These are phyloP conservation scores for Cryptococcus deneoformans DNA, from an alignment of 1,284 basidiomycete genomes.

Conservation along the genomic window DNA sequence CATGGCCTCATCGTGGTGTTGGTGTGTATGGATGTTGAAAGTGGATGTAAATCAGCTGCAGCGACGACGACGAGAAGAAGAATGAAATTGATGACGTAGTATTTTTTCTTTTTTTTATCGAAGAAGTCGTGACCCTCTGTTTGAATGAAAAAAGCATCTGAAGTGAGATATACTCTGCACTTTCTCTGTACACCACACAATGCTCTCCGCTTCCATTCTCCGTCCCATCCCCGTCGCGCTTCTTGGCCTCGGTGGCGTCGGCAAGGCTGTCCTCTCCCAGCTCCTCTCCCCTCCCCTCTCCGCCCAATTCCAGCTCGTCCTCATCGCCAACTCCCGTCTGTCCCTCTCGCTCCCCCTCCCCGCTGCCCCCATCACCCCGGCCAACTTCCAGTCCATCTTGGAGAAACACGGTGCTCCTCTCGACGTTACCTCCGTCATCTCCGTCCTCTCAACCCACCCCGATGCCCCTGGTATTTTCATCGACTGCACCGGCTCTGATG, in stretches of 20 bases:
- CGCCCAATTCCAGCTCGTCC: conserved; percentile 66
- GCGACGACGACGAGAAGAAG: neutral
- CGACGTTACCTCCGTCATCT: conserved; percentile 51
- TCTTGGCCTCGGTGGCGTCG: conserved; percentile 84
- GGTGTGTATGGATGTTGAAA: neutral
- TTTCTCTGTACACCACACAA: conserved; percentile 3
- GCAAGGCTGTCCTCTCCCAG: conserved; percentile 69
- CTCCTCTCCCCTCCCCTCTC: conserved; percentile 64
- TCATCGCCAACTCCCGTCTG: conserved; percentile 72
- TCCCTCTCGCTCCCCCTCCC: conserved; percentile 58
- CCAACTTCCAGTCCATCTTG: conserved; percentile 44
- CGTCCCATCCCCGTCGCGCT: conserved; percentile 60
- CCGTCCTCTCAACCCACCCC: conserved; percentile 48
- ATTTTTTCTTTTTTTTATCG: neutral
- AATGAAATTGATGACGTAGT: neutral
- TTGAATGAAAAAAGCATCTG: neutral
- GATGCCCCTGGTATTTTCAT: conserved; percentile 70
- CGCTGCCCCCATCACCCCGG: conserved; percentile 48
- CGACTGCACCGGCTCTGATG: conserved; percentile 89
- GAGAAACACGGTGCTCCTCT: conserved; percentile 45
- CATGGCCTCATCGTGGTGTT: conserved; percentile 10
- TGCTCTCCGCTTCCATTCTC: conserved; percentile 15
- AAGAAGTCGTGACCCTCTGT: neutral
- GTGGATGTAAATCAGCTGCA: neutral
- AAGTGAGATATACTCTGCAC: neutral